These are phyloP conservation scores for Suillus cothurnatus DNA, from an alignment of 768 basidiomycete genomes.

Conservation along the genomic window DNA sequence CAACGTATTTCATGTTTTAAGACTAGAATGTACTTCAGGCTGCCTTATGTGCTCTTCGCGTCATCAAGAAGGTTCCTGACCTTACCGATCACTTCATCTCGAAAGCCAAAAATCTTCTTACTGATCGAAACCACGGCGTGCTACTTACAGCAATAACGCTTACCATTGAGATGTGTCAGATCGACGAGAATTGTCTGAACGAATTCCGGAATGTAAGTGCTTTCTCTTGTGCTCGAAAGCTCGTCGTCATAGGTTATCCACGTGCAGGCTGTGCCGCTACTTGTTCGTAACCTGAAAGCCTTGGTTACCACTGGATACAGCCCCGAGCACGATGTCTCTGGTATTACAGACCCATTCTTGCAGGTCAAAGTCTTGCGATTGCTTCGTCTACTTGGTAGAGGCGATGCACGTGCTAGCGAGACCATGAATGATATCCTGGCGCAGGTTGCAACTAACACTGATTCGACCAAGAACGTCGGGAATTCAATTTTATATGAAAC, in stretches of 20 bases:
- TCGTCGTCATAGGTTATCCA: constrained; percentile 10
- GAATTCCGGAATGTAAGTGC: constrained; percentile 86
- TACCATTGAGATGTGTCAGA: constrained; percentile 91
- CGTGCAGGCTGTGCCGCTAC: constrained; percentile 80
- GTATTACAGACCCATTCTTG: constrained; percentile 95
- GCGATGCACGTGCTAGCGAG: constrained; percentile 86
- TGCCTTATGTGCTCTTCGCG: constrained; percentile 90
- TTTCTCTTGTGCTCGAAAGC: neutral
- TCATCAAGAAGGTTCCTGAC: constrained; percentile 96
- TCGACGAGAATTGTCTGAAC: constrained; percentile 68
- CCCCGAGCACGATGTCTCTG: constrained; percentile 99
- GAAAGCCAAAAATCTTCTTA: constrained; percentile 88
- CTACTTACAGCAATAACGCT: constrained; percentile 93
- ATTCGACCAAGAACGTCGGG: constrained; percentile 96
- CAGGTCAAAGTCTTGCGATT: constrained; percentile 93
- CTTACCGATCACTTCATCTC: constrained; percentile 88
- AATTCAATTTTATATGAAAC: constrained; percentile 98
- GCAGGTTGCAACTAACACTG: constrained; percentile 99
- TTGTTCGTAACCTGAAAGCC: constrained; percentile 94
- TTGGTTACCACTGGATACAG: constrained; percentile 96
- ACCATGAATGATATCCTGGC: constrained; percentile 98
- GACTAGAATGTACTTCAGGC: constrained; percentile 54
- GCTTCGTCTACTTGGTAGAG: constrained; percentile 84
- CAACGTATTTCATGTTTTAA: constrained; percentile 8
- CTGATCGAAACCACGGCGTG: constrained; percentile 97